Evolutionary conservation across 345 rosid species (phyloP).

Genomic region (Syzygium oleosum): DNA sequence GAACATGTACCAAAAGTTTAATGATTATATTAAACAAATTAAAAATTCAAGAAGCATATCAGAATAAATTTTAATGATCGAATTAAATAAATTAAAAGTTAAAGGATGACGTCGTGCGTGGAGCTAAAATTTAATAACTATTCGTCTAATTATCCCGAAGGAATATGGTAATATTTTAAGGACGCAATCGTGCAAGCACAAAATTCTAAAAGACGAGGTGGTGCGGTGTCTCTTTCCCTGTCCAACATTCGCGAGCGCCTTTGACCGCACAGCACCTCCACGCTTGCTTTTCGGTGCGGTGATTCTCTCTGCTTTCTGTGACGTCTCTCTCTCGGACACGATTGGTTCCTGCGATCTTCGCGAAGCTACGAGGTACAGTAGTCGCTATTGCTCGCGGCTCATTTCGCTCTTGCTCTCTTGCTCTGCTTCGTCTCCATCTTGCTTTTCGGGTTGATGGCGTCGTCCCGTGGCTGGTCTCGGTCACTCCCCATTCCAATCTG

Average conservation of each 20-base stretch:
- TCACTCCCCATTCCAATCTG: background rate
- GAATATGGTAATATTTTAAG: background rate
- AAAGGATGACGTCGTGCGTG: rapidly evolving
- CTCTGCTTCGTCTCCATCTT: background rate
- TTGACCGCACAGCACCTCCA: background rate
- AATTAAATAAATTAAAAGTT: too few species aligned
- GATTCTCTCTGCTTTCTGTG: background rate
- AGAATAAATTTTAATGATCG: too few species aligned
- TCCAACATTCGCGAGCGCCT: background rate
- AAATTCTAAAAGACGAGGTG: background rate
- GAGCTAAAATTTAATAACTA: too few species aligned
- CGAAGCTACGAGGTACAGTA: background rate
- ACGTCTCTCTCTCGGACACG: background rate
- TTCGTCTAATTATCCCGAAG: too few species aligned
- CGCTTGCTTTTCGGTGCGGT: background rate
- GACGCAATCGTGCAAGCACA: background rate
- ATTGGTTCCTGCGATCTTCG: background rate
- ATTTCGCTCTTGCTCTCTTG: background rate
- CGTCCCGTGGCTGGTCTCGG: background rate
- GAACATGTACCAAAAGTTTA: too few species aligned
- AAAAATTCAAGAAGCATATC: too few species aligned
- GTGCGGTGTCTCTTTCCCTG: background rate
- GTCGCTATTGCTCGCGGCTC: background rate
- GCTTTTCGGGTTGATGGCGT: background rate
- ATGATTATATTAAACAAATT: too few species aligned